Evolutionary conservation across 495 filamentous ascomycete genomes (phyloP), one percentile per base, ranked within the genome.

Genomic region (Penicillium bovifimosum): DNA sequence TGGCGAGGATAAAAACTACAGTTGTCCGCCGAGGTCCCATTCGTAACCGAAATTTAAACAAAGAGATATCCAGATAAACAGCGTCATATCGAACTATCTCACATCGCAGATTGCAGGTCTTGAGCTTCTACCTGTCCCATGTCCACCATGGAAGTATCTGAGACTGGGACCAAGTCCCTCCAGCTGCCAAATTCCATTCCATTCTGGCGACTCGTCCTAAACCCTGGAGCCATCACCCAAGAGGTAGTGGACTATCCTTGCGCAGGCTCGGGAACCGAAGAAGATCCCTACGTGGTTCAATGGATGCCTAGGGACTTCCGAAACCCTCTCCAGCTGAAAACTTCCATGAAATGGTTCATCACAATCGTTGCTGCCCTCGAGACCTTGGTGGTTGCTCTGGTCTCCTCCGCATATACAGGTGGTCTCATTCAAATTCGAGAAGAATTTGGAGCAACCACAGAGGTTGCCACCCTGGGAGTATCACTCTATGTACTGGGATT

Each of bases 401-500:
- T 81, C 29, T 86, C 83, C 2, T 86, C 86, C 3, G 86, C 85
- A 3, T 90, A 84, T 54, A 71, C 84, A 18, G 84, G 86, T 18
- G 86, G 87, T 44, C 67, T 86, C 7, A 59, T 68, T 7, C 68
- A 84, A 50, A 77, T 87, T 32, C 69, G 80, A 38, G 42, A 38
- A 9, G 71, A 79, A 24, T 86, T 87, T 55, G 36, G 74, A 16
- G 67, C 82, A 34, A 73, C 71, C 20, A 62, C 70, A 1, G 80
- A 80, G 36, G 66, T 87, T 6, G 77, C 76, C 10, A 79, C 80
- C 16, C 63, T 87, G 3, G 85, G 84, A 6, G 61, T 88, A 13
- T 86, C 84, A n/a, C 66, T 87, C 38, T 88, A 84, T 59, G 84
- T 88, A n/a, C 51, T 86, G 13, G 86, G 86, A 0, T 86, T 87